Evolutionary conservation across 345 rosid genomes (phyloP).

Genomic region (Erucastrum elatum): DNA sequence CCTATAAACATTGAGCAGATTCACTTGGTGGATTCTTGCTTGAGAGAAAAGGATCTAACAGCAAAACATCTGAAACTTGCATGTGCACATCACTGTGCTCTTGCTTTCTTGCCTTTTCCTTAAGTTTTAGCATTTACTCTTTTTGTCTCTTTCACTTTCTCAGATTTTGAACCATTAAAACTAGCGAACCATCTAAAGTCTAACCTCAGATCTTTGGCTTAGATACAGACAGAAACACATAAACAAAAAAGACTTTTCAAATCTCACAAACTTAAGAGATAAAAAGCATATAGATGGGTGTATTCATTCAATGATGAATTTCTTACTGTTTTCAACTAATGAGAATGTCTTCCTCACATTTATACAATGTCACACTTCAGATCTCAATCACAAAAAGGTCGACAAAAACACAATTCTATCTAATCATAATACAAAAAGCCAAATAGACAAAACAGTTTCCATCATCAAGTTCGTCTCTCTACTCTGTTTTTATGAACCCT

Average conservation of each 20-base stretch:
- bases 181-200: conserved; percentile 12
- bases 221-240: conserved; percentile 16
- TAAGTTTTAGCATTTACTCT: conserved; percentile 24
- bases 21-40: conserved; percentile 18
- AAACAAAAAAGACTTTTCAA: not conserved
- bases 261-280: not conserved
- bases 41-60: conserved; percentile 19
- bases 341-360: conserved; percentile 24
- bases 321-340: conserved; percentile 20
- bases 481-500: conserved; percentile 55
- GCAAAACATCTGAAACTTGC: conserved; percentile 35
- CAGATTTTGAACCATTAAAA: conserved; percentile 4
- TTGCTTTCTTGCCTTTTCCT: conserved; percentile 5
- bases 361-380: conserved; percentile 36
- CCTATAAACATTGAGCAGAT: conserved; percentile 26
- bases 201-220: conserved; percentile 4
- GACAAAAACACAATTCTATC: conserved; percentile 17
- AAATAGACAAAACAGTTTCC: not conserved
- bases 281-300: conserved; percentile 18
- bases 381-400: conserved; percentile 23
- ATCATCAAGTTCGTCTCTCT: conserved; percentile 45
- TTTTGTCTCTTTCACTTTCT: conserved; percentile 14
- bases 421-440: conserved; percentile 21
- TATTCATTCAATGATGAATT: conserved; percentile 6
- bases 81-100: conserved; percentile 36